Percentiles rank a stretch among this genome's conserved stretches.
Conservation (phyloP, 352 stramenopile species). For the Globisporangium irregulare region DNA sequence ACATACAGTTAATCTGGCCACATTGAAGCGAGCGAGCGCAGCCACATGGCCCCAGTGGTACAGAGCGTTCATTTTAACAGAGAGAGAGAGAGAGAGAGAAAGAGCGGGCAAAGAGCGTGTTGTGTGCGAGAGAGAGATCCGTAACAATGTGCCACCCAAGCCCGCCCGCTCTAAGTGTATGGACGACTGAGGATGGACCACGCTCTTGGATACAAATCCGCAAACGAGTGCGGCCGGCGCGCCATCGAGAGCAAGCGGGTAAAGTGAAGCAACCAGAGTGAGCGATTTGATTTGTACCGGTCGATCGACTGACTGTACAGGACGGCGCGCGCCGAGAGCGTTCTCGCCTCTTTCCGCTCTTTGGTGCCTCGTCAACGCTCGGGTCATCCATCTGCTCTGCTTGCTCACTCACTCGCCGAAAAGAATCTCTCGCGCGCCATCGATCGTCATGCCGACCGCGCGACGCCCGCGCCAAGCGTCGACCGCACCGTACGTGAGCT, state of each 20-base stretch:
- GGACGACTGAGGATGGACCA: background rate
- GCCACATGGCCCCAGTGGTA: constrained; percentile 7
- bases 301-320: background rate
- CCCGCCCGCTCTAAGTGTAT: constrained; percentile 3
- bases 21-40: constrained; percentile 5
- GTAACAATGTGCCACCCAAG: background rate
- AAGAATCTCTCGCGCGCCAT: constrained; percentile 1
- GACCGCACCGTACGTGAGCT: constrained; percentile 7
- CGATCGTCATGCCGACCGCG: background rate
- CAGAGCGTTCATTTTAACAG: background rate
- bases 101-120: constrained; percentile 1
- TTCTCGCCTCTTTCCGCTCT: background rate
- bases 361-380: background rate
- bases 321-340: background rate
- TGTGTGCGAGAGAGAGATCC: constrained; percentile 1
- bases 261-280: background rate
- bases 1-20: background rate
- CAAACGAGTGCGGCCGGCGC: background rate
- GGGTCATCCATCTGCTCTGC: background rate
- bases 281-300: background rate
- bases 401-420: background rate
- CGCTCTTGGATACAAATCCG: background rate
- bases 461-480: constrained; percentile 3
- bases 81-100: background rate
- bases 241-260: background rate